Conservation (phyloP, 2,329 filamentous ascomycete species). For the Lecanicillium sp. region DNA sequence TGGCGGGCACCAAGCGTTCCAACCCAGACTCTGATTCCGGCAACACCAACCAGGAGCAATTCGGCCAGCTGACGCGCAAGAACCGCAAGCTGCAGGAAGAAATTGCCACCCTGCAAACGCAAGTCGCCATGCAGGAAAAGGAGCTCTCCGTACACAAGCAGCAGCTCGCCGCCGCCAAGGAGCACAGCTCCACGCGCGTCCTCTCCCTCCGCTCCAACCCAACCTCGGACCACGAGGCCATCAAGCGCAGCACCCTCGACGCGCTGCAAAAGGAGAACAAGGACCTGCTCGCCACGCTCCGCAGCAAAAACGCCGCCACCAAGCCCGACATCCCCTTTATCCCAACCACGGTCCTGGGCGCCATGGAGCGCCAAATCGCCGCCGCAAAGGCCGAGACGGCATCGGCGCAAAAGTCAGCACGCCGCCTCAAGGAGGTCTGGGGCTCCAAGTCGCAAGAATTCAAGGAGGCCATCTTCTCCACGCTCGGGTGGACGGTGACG, state of each 20-base stretch:
- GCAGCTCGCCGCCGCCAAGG: slow-evolving; percentile 60
- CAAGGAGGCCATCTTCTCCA: slow-evolving; percentile 85
- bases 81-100: slow-evolving; percentile 80
- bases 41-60: slow-evolving; percentile 59
- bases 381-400: slow-evolving; percentile 62
- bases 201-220: slow-evolving; percentile 88
- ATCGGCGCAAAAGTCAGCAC: slow-evolving; percentile 73
- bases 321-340: slow-evolving; percentile 49
- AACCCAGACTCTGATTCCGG: slow-evolving; percentile 50
- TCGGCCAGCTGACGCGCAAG: slow-evolving; percentile 80
- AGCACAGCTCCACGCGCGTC: slow-evolving; percentile 69
- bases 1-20: slow-evolving; percentile 55
- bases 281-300: slow-evolving; percentile 69
- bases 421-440: slow-evolving; percentile 89
- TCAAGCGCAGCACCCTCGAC: slow-evolving; percentile 73
- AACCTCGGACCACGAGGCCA: slow-evolving; percentile 73
- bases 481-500: slow-evolving; percentile 89
- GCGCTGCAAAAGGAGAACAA: slow-evolving; percentile 77
- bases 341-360: slow-evolving; percentile 68
- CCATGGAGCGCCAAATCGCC: slow-evolving; percentile 66
- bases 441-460: slow-evolving; percentile 86
- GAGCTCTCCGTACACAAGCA: slow-evolving; percentile 66
- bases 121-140: slow-evolving; percentile 61
- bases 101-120: slow-evolving; percentile 60
- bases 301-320: slow-evolving; percentile 31